Base-by-base conservation (phyloP, 345 rosid species). In the Citrus sp. region DNA sequence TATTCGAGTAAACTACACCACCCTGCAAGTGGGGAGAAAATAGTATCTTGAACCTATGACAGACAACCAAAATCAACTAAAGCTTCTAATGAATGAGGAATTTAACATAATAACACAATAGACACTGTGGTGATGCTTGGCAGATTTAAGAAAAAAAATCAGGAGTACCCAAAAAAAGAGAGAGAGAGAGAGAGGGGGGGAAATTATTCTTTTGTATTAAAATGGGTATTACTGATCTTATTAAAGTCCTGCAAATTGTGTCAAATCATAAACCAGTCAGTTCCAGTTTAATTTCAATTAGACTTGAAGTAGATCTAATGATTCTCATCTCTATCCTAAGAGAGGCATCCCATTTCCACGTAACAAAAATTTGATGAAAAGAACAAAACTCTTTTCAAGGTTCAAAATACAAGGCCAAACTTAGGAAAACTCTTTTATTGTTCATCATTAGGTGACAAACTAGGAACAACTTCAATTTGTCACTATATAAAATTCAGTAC, bases 1-100 rank as follows among this genome's bases (percentile, higher is more conserved):
- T 90, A 84, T 93, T 93, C 0, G 98, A 90, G 89, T 90, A 92
- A 78, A 93, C 90, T 65, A 93, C 35, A 69, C 94, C 96, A 77
- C 98, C 98, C 98, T 93, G 91, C 72, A 83, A 78, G 79, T 72
- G 75, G 35, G 25, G 27, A 76, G 72, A 71, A 56, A 66, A 32
- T 55, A 37, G 74, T 7, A 58, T 69, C 30, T n/a, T 78, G 38
- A 83, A 24, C 32, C 25, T 32, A 42, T 58, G 54, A 70, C 59
- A 54, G 27, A 60, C 2, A 58, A 16, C 56, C 35, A 76, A 73
- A 61, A 28, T 51, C 25, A 67, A 66, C 25, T 19, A 34, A 49
- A 55, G 38, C 6, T 78, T 61, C 13, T 32, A 67, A 70, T 10
- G n/a, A 5, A 70, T 66, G 37, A 46, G 68, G 66, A 72, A 66